Evolutionary conservation across 805 yeast species (phyloP), one percentile per base, ranked within the genome.

Genomic region (Cyberlindnera xylosilytica): DNA sequence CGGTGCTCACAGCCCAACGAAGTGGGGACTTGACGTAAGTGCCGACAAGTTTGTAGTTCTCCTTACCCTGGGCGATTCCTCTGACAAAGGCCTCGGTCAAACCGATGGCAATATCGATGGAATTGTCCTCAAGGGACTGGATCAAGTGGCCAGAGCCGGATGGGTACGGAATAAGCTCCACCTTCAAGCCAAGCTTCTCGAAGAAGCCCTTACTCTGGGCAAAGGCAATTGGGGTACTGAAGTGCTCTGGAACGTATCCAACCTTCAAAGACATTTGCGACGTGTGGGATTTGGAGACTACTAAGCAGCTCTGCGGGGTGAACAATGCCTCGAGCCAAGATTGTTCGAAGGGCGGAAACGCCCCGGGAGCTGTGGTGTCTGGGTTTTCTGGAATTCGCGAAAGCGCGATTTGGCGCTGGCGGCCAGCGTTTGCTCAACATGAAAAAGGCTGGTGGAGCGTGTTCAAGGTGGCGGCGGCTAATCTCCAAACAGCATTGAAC

Each of bases 171-270:
- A 81, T 62, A 47, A 82, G 56, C 50, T 83, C 81, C 36, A 85
- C 74, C 3, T 73, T 71, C 7, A 87, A 52, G 3, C 76, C 78
- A 26, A 63, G 57, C 7, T 63, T 63, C 6, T 60, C 60, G 57
- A 76, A 86, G 55, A 61, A 82, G 0, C 82, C 82, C 37, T 86
- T 72, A 36, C 67, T 47, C 45, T 72, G 57, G 4, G 96, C 95
- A 56, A 87, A 78, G 47, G 79, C 79, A 50, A 89, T 67, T 4
- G 97, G 97, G 0, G 96, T 85, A 30, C 93, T 81, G 57, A 88
- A 90, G 60, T 90, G 97, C 63, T 89, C 97, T 2, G 97, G 97
- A 39, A 89, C 80, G 64, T 78, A 85, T 2, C 96, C 97, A 22
- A 89, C 84, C 56, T 62, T 77, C 23, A 80, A 51, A 3, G 49